phyloP scores from a whole-genome alignment of 2,329 filamentous ascomycete genomes.

The Colletotrichum ledebouriae region DNA sequence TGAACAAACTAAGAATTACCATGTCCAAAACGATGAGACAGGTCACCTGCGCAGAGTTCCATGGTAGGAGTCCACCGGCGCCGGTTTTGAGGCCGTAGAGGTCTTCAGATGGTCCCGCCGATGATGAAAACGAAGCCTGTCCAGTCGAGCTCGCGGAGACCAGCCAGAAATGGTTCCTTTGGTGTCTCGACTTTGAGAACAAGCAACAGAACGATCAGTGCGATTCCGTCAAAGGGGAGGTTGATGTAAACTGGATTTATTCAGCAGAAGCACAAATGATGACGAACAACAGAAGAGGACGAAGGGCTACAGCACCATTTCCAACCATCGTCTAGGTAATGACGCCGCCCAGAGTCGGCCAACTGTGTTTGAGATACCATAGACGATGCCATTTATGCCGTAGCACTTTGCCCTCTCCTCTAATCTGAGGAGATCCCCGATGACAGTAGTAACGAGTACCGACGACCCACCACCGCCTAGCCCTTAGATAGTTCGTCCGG shows the following conservation, averaged over 20 bases:
- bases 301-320: slow-evolving; percentile 61
- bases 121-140: slow-evolving; percentile 68
- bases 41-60: slow-evolving; percentile 65
- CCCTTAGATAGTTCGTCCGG: slow-evolving; percentile 51
- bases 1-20: slow-evolving; percentile 56
- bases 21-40: slow-evolving; percentile 66
- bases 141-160: slow-evolving; percentile 66
- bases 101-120: slow-evolving; percentile 68
- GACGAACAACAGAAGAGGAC: slow-evolving; percentile 46
- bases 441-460: slow-evolving; percentile 53
- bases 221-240: slow-evolving; percentile 54
- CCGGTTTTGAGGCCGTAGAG: slow-evolving; percentile 73
- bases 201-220: slow-evolving; percentile 51
- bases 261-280: background rate
- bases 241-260: slow-evolving; percentile 58
- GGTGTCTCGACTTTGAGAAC: slow-evolving; percentile 68
- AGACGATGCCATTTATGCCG: slow-evolving; percentile 68
- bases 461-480: slow-evolving; percentile 54
- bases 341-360: slow-evolving; percentile 69
- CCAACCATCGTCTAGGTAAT: slow-evolving; percentile 70
- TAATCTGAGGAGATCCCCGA: slow-evolving; percentile 54
- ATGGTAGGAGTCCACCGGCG: slow-evolving; percentile 62
- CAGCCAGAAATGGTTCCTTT: slow-evolving; percentile 65
- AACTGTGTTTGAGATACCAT: slow-evolving; percentile 67
- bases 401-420: slow-evolving; percentile 57